Evolutionary conservation across 257 asterid genomes (phyloP).

Genomic region (Capsicum pubescens): DNA sequence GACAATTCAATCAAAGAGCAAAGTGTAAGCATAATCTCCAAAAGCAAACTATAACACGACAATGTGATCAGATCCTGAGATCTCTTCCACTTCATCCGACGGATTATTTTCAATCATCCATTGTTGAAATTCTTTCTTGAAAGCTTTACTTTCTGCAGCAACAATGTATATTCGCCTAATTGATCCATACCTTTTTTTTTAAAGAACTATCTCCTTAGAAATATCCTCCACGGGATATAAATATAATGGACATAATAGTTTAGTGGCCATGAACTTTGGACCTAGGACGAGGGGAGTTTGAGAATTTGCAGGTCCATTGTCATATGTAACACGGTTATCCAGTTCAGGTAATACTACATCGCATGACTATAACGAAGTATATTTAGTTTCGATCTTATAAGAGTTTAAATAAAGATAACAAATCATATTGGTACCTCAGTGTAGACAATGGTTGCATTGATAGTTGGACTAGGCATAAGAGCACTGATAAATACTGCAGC

Average conservation of each 20-base stretch:
- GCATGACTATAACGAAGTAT: neutral
- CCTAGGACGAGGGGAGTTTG: conserved; percentile 38
- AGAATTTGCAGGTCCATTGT: conserved; percentile 38
- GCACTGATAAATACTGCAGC: conserved; percentile 37
- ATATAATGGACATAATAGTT: conserved; percentile 31
- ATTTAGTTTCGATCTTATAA: neutral
- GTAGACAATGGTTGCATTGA: conserved; percentile 2
- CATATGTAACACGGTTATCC: conserved; percentile 26
- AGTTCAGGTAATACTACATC: neutral
- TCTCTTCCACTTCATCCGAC: conserved; percentile 41
- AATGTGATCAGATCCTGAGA: conserved; percentile 47
- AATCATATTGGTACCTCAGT: conserved; percentile 31
- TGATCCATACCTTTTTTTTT: conserved; percentile 29
- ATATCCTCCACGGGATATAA: conserved; percentile 19
- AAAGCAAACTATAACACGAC: conserved; percentile 28
- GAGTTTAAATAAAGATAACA: neutral
- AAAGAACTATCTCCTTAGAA: conserved; percentile 28
- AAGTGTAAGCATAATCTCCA: no score
- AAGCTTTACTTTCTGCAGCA: conserved; percentile 28
- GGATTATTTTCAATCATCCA: conserved; percentile 44
- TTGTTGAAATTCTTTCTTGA: conserved; percentile 23
- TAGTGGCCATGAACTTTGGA: conserved; percentile 36
- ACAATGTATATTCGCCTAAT: conserved; percentile 39
- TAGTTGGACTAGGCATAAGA: conserved; percentile 37
- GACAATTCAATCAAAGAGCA: no score